Percentiles rank a stretch among this genome's conserved stretches.
These are phyloP conservation scores for Hirschfeldia incana DNA, from an alignment of 345 rosid species.

Conservation along the genomic window DNA sequence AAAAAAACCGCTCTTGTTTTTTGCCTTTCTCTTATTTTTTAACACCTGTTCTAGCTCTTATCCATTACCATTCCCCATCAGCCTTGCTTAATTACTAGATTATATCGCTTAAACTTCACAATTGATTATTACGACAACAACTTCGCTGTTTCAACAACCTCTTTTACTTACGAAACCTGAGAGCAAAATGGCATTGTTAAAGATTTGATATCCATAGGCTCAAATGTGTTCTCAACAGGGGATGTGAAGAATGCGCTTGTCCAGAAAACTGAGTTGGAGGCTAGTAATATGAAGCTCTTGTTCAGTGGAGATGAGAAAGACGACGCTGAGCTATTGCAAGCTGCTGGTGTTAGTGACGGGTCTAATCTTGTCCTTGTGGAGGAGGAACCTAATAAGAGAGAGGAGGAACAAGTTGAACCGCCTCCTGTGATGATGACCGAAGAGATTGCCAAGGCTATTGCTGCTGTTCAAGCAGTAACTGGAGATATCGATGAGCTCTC, in stretches of 20 bases:
- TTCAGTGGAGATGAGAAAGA: constrained; percentile 81
- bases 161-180: too few relatives aligned
- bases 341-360: constrained; percentile 64
- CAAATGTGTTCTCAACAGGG: constrained; percentile 45
- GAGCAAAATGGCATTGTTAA: not conserved
- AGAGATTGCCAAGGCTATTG: constrained; percentile 51
- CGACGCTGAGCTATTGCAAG: constrained; percentile 55
- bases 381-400: constrained; percentile 44
- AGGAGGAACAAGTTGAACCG: constrained; percentile 45
- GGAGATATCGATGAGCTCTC: constrained; percentile 74
- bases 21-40: too few relatives aligned
- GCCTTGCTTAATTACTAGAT: too few relatives aligned
- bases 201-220: constrained; percentile 8
- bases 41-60: too few relatives aligned
- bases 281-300: constrained; percentile 51
- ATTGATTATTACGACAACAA: not conserved
- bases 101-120: too few relatives aligned
- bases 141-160: not conserved
- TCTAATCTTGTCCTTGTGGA: constrained; percentile 64
- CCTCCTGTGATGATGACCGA: constrained; percentile 33
- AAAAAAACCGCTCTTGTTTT: too few relatives aligned
- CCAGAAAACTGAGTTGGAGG: constrained; percentile 51
- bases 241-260: constrained; percentile 61
- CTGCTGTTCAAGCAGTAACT: constrained; percentile 52
- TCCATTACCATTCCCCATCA: too few relatives aligned